Percentiles rank a stretch among this genome's conserved stretches.
Evolutionary conservation across 345 rosid genomes (phyloP).

Genomic region (Citrus medica): DNA sequence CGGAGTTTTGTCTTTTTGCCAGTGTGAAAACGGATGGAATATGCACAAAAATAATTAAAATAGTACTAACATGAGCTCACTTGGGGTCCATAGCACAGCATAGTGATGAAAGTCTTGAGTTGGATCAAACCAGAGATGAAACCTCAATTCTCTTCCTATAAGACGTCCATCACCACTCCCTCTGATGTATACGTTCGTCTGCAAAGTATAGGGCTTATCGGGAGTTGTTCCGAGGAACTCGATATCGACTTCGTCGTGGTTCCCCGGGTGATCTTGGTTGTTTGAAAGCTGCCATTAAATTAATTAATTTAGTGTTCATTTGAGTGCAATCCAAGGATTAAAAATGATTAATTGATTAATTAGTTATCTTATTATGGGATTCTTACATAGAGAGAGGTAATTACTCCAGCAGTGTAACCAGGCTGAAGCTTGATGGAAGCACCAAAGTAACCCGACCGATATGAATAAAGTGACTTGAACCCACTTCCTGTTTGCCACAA

Average conservation of each 20-base stretch:
- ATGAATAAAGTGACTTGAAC: constrained; percentile 65
- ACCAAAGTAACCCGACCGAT: constrained; percentile 80
- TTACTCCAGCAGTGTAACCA: constrained; percentile 94
- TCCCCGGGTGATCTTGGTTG: constrained; percentile 71
- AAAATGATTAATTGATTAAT: background rate
- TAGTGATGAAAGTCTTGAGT: constrained; percentile 77
- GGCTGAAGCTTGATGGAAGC: constrained; percentile 80
- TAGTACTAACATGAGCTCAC: constrained; percentile 61
- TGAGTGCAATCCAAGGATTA: background rate
- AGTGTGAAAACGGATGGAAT: no score
- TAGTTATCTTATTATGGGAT: background rate
- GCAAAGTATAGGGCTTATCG: constrained; percentile 71
- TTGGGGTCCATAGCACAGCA: constrained; percentile 64
- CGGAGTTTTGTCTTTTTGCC: no score
- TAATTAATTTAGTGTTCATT: background rate
- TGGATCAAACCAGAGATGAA: constrained; percentile 93
- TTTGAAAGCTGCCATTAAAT: constrained; percentile 63
- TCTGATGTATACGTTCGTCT: constrained; percentile 83
- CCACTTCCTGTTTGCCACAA: constrained; percentile 70
- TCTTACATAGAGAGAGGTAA: constrained; percentile 74
- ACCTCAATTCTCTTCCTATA: constrained; percentile 72
- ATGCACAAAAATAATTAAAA: no score
- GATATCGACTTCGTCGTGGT: constrained; percentile 87
- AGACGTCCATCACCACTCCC: constrained; percentile 85
- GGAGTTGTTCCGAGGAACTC: constrained; percentile 86